Conservation (phyloP, 176 grass and related monocot genomes). For the Triticum monococcum region DNA sequence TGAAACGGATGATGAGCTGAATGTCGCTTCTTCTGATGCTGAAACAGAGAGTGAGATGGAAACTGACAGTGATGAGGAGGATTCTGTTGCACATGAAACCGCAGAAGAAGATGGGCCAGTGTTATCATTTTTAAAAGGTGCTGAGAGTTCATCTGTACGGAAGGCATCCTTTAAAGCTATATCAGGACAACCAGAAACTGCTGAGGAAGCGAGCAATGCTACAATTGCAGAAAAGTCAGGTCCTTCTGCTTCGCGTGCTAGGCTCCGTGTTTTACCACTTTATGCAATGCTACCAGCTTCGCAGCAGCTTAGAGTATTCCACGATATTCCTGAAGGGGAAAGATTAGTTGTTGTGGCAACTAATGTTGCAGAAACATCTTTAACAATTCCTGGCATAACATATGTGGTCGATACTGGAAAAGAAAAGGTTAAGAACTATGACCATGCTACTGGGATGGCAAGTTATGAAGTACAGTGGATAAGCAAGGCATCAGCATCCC, state of each 20-base stretch:
- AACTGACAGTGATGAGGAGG: slow-evolving; percentile 63
- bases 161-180: slow-evolving; percentile 81
- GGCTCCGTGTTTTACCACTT: slow-evolving; percentile 72
- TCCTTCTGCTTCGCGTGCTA: slow-evolving; percentile 29
- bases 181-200: slow-evolving; percentile 26
- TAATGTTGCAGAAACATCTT: slow-evolving; percentile 96
- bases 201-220: slow-evolving; percentile 24
- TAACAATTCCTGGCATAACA: slow-evolving; percentile 94
- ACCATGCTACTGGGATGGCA: slow-evolving; percentile 71
- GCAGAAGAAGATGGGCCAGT: slow-evolving; percentile 51
- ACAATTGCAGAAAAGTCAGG: slow-evolving; percentile 24
- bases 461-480: slow-evolving; percentile 92
- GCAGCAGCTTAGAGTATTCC: slow-evolving; percentile 77
- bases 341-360: slow-evolving; percentile 94
- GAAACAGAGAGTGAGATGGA: slow-evolving; percentile 66
- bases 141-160: slow-evolving; percentile 53
- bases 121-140: slow-evolving; percentile 67
- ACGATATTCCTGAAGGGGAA: slow-evolving; percentile 71
- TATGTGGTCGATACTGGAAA: slow-evolving; percentile 98
- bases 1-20: slow-evolving; percentile 37
- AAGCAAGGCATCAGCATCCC: slow-evolving; percentile 93
- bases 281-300: slow-evolving; percentile 97
- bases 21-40: slow-evolving; percentile 63
- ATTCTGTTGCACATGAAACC: slow-evolving; percentile 30
- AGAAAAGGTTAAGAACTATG: slow-evolving; percentile 93